These are phyloP conservation scores for Jackrogersella multiformis DNA, from an alignment of 495 filamentous ascomycete genomes.

Conservation along the genomic window DNA sequence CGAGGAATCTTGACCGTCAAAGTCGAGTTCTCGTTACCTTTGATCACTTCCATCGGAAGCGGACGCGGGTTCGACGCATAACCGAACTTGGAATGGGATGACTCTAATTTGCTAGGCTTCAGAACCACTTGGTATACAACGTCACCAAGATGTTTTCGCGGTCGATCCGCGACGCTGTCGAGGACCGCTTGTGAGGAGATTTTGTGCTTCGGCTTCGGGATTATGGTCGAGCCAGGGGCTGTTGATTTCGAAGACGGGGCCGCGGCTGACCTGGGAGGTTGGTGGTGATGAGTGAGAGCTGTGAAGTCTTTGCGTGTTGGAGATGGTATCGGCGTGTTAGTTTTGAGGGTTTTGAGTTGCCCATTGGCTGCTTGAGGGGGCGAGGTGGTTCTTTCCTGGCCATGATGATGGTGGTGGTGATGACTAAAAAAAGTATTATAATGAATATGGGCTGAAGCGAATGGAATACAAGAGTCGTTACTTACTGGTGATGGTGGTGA, in stretches of 20 bases:
- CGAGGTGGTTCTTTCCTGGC: conserved; percentile 66
- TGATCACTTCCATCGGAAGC: conserved; percentile 73
- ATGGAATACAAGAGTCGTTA: conserved; percentile 34
- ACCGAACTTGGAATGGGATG: conserved; percentile 65
- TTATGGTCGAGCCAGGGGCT: conserved; percentile 50
- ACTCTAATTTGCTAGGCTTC: conserved; percentile 61
- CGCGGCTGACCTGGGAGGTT: conserved; percentile 50
- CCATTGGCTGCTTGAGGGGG: conserved; percentile 53
- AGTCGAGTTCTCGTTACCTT: conserved; percentile 87
- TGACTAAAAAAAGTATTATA: conserved; percentile 59
- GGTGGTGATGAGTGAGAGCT: conserved; percentile 52
- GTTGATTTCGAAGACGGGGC: conserved; percentile 46
- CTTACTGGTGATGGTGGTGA: conserved; percentile 69
- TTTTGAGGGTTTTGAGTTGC: conserved; percentile 55
- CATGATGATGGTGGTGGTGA: conserved; percentile 78
- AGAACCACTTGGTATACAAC: conserved; percentile 61
- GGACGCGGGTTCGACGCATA: conserved; percentile 77
- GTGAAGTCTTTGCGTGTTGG: conserved; percentile 62
- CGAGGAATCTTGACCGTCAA: conserved; percentile 87
- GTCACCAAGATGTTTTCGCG: conserved; percentile 81
- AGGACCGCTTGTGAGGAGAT: conserved; percentile 74
- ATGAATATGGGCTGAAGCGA: conserved; percentile 37
- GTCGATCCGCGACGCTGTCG: conserved; percentile 71
- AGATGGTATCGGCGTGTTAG: conserved; percentile 64
- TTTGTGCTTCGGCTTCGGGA: conserved; percentile 67